phyloP scores from a whole-genome alignment of 306 rosid genomes.

The Fragaria iinumae region DNA sequence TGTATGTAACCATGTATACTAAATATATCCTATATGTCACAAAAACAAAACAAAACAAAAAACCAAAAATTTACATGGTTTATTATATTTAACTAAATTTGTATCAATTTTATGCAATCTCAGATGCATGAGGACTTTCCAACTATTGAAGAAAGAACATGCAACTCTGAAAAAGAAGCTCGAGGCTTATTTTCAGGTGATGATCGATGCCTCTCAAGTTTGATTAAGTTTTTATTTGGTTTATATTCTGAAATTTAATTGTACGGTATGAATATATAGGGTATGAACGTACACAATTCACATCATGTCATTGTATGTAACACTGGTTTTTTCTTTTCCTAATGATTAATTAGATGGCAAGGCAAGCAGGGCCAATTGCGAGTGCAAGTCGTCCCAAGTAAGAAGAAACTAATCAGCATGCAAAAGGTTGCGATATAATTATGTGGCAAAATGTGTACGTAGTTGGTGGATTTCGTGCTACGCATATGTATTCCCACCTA shows the following conservation, averaged over 20 bases:
- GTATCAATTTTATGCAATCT: background rate
- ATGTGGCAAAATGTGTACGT: background rate
- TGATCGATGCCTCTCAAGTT: background rate
- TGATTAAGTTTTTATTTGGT: background rate
- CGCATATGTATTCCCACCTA: background rate
- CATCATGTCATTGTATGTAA: background rate
- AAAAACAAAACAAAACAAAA: too few relatives aligned
- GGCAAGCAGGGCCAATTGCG: conserved; percentile 56
- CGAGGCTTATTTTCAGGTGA: conserved; percentile 91
- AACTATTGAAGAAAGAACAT: conserved; percentile 79
- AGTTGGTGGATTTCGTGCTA: background rate
- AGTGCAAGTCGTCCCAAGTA: conserved; percentile 30
- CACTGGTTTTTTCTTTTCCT: background rate
- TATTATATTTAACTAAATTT: background rate
- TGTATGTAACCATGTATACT: too few relatives aligned
- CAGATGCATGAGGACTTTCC: conserved; percentile 81
- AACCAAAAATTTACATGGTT: background rate
- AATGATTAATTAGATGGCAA: conserved; percentile 42
- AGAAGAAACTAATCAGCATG: background rate
- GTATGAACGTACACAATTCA: background rate
- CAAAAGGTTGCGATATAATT: background rate
- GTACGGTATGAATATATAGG: background rate
- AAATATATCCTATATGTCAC: too few relatives aligned
- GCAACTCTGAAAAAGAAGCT: conserved; percentile 72
- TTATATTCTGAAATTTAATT: background rate